Base-by-base conservation (phyloP, 371 early-diverging fungal genomes). In the Mucor racemosus region DNA sequence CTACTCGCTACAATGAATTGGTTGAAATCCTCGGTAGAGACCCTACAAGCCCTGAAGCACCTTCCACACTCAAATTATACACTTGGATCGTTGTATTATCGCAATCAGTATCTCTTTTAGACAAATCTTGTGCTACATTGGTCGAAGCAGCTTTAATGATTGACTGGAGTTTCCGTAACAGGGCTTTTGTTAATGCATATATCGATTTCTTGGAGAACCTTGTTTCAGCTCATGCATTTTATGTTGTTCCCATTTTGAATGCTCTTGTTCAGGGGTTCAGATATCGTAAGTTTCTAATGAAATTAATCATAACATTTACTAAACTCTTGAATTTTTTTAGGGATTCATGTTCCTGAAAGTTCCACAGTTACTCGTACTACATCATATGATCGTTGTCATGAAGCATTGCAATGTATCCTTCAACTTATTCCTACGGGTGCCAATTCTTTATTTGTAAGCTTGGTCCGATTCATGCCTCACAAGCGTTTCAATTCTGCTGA, bases 201-300 rank as follows among this genome's bases (percentile, higher is more conserved):
- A 69, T 86, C 15, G 86, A 85, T 11, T 88, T 97, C 59, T 50
- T 97, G 56, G 87, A 92, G 39, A 91, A 94, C 70, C 75, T 97
- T 3, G 92, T 95, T 3, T 90, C 92, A 3, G 95, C 96, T 0
- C 95, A 96, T 72, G 90, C 95, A 3, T 83, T 86, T 50, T 92
- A 93, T 75, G 86, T 88, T 11, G 78, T 80, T 4, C 86, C 91
- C 39, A 90, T 92, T 4, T 75, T 92, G 44, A 71, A 80, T 19
- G 80, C 84, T 64, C 75, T 95, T 14, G 89, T 92, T 3, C 70
- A 74, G 36, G 78, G 84, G 26, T 86, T 94, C 56, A 59, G 76
- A n/a, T 88, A 73, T 58, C 90, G 94, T 90, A 81, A 75, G 87
- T 72, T 2, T 21, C 9, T 34, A 1, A 26, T 35, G 19, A 4